Percentiles rank a stretch among this genome's conserved stretches.
phyloP scores from a whole-genome alignment of 768 basidiomycete species.

The Podaxis carcinomalis region DNA sequence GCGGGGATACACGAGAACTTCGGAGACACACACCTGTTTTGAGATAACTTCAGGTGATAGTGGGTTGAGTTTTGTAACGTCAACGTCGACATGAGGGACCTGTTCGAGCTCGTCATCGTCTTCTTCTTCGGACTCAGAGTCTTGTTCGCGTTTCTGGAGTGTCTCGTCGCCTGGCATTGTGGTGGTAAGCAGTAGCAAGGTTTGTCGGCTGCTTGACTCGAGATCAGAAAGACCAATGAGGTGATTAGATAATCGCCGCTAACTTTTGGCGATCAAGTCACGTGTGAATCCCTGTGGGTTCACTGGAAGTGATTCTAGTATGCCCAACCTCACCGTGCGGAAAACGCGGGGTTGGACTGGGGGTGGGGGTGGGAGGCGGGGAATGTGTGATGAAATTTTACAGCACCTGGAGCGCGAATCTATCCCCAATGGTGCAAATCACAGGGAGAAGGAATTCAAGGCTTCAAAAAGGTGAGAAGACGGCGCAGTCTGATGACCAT shows the following conservation, averaged over 20 bases:
- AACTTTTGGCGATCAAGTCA: conserved; percentile 1
- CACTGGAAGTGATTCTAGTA: neutral
- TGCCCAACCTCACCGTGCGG: conserved; percentile 7
- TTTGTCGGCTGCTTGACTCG: conserved; percentile 7
- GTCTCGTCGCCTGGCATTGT: conserved; percentile 70
- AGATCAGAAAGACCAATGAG: conserved; percentile 7
- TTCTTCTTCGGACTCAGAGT: conserved; percentile 65
- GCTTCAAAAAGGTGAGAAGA: too few relatives aligned
- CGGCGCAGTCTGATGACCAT: too few relatives aligned
- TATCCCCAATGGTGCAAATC: too few relatives aligned
- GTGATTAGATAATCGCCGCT: conserved; percentile 11
- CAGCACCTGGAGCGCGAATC: too few relatives aligned
- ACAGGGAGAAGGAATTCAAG: too few relatives aligned
- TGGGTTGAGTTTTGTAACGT: conserved; percentile 78
- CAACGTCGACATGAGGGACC: conserved; percentile 69
- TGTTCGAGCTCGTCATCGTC: conserved; percentile 50
- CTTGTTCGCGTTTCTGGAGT: conserved; percentile 61
- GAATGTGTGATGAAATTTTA: too few relatives aligned
- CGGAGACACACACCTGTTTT: conserved; percentile 63
- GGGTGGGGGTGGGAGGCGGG: too few relatives aligned
- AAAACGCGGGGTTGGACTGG: neutral
- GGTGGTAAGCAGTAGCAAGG: conserved; percentile 4
- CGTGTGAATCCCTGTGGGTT: neutral
- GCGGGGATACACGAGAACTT: neutral
- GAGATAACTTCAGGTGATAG: conserved; percentile 88